Evolutionary conservation across 257 asterid species (phyloP), one percentile per base, ranked within the genome.

Genomic region (Mitragyna speciosa): DNA sequence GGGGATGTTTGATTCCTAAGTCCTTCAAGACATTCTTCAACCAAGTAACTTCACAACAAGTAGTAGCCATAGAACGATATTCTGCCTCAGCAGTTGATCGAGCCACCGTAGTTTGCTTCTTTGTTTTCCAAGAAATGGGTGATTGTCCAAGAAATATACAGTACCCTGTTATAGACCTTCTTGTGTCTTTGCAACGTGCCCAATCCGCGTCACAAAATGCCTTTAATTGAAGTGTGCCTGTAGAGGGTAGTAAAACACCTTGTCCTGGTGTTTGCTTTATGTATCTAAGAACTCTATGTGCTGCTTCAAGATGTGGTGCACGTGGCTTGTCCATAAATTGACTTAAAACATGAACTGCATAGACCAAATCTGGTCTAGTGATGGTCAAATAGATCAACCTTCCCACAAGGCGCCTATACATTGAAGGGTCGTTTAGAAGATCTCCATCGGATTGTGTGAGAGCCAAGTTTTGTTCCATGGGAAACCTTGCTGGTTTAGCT

Each of bases 381-480:
- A 61, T 61, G 67, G 67, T 61, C 67, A 61, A 26, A 8, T 61
- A 61, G 67, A 61, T 24, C 33, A 61, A 56, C 33, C 67, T 61
- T 61, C 67, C 33, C 9, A 61, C 33, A 26, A 61, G 33, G 33
- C 67, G 16, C 67, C 33, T n/a, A 26, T 61, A 61, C 33, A 61
- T n/a, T 61, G 16, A 61, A 61, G 33, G 67, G 33, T 61, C 67
- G 9, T 61, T n/a, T 2, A 61, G 67, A 61, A 61, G 67, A n/a
- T 61, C 67, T 61, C 67, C 67, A 61, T n/a, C 33, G 2, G 16
- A 61, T 61, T 61, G 33, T 61, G 67, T 61, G 9, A 61, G 49
- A 39, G 74, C 36, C 74, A 70, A 70, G 26, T 70, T 70, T 43
- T 70, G 48, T 43, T 70, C 74, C 52, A 70, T 33, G 74, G 74